A percentile compares a stretch with the other conserved stretches of the same genome.
These are phyloP conservation scores for Russula sp. DNA, from an alignment of 768 basidiomycete species.

Conservation along the genomic window DNA sequence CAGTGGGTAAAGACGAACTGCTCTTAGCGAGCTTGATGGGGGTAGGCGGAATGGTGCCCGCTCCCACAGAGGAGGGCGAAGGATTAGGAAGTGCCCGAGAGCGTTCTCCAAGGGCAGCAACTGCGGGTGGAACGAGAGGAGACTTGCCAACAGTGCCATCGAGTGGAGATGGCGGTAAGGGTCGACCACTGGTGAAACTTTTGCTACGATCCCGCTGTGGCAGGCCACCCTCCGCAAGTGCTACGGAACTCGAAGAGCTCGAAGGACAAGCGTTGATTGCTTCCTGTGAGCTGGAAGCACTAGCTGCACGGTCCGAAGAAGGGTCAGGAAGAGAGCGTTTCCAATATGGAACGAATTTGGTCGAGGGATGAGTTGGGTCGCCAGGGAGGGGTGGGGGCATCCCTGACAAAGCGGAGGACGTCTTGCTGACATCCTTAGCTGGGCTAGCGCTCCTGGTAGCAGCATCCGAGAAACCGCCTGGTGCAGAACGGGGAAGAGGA, in stretches of 20 bases:
- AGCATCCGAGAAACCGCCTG: neutral
- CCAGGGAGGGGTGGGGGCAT: neutral
- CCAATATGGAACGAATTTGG: slow-evolving; percentile 25
- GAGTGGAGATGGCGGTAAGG: slow-evolving; percentile 21
- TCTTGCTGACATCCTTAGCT: slow-evolving; percentile 12
- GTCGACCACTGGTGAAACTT: slow-evolving; percentile 19
- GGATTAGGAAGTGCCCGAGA: slow-evolving; percentile 15
- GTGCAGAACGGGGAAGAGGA: slow-evolving; percentile 15
- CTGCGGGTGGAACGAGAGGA: slow-evolving; percentile 11
- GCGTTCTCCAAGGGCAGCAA: neutral
- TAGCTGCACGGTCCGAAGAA: slow-evolving; percentile 11
- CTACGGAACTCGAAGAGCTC: neutral
- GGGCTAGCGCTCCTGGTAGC: slow-evolving; percentile 20
- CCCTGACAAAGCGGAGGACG: slow-evolving; percentile 1
- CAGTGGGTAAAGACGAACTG: slow-evolving; percentile 10
- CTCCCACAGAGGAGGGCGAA: slow-evolving; percentile 2
- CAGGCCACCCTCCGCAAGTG: neutral
- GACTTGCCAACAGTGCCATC: slow-evolving; percentile 16
- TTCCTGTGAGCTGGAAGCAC: slow-evolving; percentile 11
- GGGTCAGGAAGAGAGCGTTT: slow-evolving; percentile 23
- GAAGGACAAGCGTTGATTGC: slow-evolving; percentile 8
- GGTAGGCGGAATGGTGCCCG: slow-evolving; percentile 10
- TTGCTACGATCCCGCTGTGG: slow-evolving; percentile 20
- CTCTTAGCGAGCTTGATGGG: slow-evolving; percentile 15
- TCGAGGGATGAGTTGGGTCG: neutral